A percentile compares a stretch with the other conserved stretches of the same genome.
These are phyloP conservation scores for Pascua guehoae DNA, from an alignment of 1,284 basidiomycete species.

Conservation along the genomic window DNA sequence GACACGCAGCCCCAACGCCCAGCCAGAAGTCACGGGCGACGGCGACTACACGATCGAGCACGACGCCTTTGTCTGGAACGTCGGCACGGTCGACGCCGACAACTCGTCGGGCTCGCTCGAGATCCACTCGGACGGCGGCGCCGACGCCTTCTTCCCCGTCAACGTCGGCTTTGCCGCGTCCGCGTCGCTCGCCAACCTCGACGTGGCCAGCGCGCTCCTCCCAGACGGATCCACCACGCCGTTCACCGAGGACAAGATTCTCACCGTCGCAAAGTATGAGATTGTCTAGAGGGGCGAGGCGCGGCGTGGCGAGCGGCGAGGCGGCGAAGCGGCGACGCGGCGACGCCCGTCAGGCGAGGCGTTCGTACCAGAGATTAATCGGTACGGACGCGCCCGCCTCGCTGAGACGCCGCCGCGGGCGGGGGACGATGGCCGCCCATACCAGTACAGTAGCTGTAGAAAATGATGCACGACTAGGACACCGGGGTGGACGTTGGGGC, in stretches of 20 bases:
- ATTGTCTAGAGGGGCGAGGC: constrained; percentile 51
- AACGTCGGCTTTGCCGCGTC: constrained; percentile 73
- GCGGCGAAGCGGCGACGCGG: no score
- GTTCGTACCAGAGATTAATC: not conserved
- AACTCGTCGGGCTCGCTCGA: constrained; percentile 75
- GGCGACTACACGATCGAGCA: constrained; percentile 79
- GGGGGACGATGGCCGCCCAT: no score
- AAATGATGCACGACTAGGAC: no score
- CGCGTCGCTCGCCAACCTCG: constrained; percentile 70
- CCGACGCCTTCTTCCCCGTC: constrained; percentile 91
- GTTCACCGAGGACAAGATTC: constrained; percentile 74
- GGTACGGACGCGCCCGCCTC: not conserved
- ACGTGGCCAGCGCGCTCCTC: constrained; percentile 58
- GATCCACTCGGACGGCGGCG: constrained; percentile 77
- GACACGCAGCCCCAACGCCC: constrained; percentile 64
- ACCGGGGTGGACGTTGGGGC: no score
- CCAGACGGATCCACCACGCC: constrained; percentile 58
- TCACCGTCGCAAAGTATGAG: constrained; percentile 66
- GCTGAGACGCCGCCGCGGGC: not conserved
- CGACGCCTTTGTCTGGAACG: constrained; percentile 79
- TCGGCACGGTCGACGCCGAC: constrained; percentile 52
- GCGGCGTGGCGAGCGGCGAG: no score
- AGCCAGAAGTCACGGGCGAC: constrained; percentile 72
- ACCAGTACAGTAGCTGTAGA: no score
- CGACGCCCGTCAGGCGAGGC: not conserved